Evolutionary conservation across 1,284 basidiomycete genomes (phyloP), one percentile per base, ranked within the genome.

Genomic region (Irpex sp.): DNA sequence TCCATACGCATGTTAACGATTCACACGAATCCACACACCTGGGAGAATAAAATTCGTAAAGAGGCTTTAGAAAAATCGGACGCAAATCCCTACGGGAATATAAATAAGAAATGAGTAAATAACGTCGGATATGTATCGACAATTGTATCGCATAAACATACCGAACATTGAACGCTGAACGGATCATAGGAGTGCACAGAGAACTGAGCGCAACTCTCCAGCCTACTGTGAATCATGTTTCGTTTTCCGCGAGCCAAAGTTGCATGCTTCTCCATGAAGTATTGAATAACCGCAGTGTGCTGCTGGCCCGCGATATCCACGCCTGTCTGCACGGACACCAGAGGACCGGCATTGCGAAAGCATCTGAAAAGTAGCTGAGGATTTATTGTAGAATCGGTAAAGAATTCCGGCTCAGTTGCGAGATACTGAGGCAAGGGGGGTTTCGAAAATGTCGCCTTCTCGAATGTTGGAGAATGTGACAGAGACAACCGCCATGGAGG

Each of bases 251-350:
- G 12, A 14, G 59, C 59, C 45, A 52, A 56, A 6, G 12, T 39
- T 19, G 59, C 59, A 23, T 60, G 39, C n/a, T 47, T 10, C 18
- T 57, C 55, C 12, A 57, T 28, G 58, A 58, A 63, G 37, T 59
- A 63, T 37, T 63, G 37, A 19, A 63, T 19, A 45, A 60, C 58
- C n/a, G 55, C 57, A 7, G 58, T 48, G 14, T 45, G 56, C 16
- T 55, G 5, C 33, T 51, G 18, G 21, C 37, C 49, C 10, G 58
- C 61, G 21, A 63, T 21, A 36, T 59, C 55, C 8, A 57, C 61
- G 36, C 57, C 53, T 12, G 52, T 47, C 18, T 49, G 61, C 14
- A 63, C 61, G 2, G 58, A 57, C 6, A 63, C 53, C 37, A 63
- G 39, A 12, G 61, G 61, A 8, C 61, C 61, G 4, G 61, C 61